Evolutionary conservation across 192 early-diverging fungal species (phyloP).

Genomic region (Coemansia sp.): DNA sequence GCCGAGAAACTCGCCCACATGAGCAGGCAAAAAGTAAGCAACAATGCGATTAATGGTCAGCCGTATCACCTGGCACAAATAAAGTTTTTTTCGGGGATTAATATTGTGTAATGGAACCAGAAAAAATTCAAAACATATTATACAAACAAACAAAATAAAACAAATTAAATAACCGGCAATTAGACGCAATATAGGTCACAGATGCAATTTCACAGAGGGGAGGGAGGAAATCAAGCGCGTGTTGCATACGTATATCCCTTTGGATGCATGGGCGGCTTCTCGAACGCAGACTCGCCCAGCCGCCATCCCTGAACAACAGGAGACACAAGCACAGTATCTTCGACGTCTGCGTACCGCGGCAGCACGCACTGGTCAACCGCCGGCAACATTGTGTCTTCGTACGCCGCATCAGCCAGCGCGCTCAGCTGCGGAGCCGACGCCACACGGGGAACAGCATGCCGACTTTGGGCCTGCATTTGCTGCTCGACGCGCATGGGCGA

Average conservation of each 20-base stretch:
- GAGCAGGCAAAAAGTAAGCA: too few relatives aligned
- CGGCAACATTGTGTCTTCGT: conserved; percentile 1
- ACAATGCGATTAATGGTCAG: too few relatives aligned
- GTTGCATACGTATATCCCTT: conserved; percentile 13
- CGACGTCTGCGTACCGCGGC: conserved; percentile 26
- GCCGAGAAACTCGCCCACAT: too few relatives aligned
- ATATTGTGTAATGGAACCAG: too few relatives aligned
- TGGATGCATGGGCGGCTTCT: conserved; percentile 41
- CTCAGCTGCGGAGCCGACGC: conserved; percentile 22
- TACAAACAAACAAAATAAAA: neutral
- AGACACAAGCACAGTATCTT: conserved; percentile 14
- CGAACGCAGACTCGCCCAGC: conserved; percentile 42
- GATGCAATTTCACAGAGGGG: neutral
- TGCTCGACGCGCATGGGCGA: conserved; percentile 47
- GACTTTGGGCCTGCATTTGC: conserved; percentile 12
- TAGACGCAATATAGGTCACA: too few relatives aligned
- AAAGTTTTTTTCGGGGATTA: too few relatives aligned
- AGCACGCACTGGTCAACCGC: conserved; percentile 6
- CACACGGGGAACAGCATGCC: conserved; percentile 8
- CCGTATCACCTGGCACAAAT: too few relatives aligned
- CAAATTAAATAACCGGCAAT: too few relatives aligned
- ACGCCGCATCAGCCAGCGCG: neutral
- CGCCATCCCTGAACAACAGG: conserved; percentile 36
- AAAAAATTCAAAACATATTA: neutral
- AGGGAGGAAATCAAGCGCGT: neutral